Conservation (phyloP, 1,284 basidiomycete species). For the Ustilago hordei region DNA sequence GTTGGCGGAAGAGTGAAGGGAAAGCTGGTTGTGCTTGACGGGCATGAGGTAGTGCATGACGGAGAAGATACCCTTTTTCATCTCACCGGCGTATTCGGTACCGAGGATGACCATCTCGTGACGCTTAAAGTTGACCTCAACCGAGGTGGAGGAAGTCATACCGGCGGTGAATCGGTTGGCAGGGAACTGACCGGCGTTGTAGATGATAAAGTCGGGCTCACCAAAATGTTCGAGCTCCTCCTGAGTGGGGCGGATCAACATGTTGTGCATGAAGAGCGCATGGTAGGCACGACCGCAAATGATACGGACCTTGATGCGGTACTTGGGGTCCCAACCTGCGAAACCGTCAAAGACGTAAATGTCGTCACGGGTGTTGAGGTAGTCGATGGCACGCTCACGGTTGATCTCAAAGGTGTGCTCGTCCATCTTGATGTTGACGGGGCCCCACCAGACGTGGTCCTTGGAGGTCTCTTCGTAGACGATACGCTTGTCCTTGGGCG, state of each 20-base stretch:
- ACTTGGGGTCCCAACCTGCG: conserved; percentile 98
- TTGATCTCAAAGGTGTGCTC: conserved; percentile 99
- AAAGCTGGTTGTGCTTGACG: conserved; percentile 97
- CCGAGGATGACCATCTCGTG: conserved; percentile 99
- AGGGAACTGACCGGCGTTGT: conserved; percentile 99
- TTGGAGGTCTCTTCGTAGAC: conserved; percentile 97
- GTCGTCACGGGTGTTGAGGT: conserved; percentile 94
- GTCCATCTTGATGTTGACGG: conserved; percentile 99
- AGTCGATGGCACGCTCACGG: conserved; percentile 99
- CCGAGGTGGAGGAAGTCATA: conserved; percentile 98
- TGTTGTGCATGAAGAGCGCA: conserved; percentile 93
- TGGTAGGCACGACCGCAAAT: conserved; percentile 99
- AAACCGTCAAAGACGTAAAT: conserved; percentile 99
- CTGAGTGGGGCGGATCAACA: conserved; percentile 97
- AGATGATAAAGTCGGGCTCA: conserved; percentile 99
- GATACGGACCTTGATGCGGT: conserved; percentile 99
- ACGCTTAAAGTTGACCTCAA: conserved; percentile 99
- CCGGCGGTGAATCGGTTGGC: conserved; percentile 99
- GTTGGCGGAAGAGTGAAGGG: conserved; percentile 98
- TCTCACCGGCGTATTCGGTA: conserved; percentile 99
- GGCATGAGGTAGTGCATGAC: conserved; percentile 99
- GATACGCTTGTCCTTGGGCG: conserved; percentile 99
- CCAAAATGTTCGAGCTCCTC: conserved; percentile 95
- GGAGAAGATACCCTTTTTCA: conserved; percentile 99
- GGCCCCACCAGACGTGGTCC: conserved; percentile 99